Conservation (phyloP, 108 stramenopile species). For the Poteriospumella lacustris region DNA sequence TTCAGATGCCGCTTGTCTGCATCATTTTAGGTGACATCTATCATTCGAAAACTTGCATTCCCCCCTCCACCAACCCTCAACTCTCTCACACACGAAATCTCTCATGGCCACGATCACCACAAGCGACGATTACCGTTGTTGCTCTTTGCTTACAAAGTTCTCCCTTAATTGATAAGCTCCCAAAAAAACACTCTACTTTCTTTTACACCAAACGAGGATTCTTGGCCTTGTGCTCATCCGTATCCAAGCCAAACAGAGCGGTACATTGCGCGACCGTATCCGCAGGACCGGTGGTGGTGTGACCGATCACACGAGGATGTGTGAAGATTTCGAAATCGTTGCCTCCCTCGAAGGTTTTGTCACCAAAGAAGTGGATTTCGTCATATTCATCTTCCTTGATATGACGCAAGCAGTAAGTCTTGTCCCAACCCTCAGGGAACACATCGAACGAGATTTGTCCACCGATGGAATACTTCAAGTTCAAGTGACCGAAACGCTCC, state of each 20-base stretch:
- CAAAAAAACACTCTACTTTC: too few relatives aligned
- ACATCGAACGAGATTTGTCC: slow-evolving; percentile 98
- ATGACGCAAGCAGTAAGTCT: slow-evolving; percentile 92
- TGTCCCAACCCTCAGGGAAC: slow-evolving; percentile 97
- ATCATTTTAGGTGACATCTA: too few relatives aligned
- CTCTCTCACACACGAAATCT: too few relatives aligned
- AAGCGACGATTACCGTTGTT: too few relatives aligned
- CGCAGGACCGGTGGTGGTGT: slow-evolving; percentile 86
- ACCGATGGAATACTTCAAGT: slow-evolving; percentile 89
- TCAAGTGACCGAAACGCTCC: slow-evolving; percentile 66
- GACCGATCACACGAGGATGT: slow-evolving; percentile 83
- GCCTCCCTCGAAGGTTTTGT: slow-evolving; percentile 98
- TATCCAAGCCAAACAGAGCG: slow-evolving; percentile 63
- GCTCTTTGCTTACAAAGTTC: too few relatives aligned
- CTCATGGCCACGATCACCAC: too few relatives aligned
- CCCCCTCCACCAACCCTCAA: too few relatives aligned
- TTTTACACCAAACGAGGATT: too few relatives aligned
- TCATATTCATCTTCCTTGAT: slow-evolving; percentile 76
- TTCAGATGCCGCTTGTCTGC: too few relatives aligned
- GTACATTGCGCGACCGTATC: slow-evolving; percentile 89
- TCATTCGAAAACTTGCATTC: too few relatives aligned
- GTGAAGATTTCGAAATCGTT: slow-evolving; percentile 97
- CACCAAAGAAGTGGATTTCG: slow-evolving; percentile 98
- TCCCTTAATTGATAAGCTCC: too few relatives aligned
- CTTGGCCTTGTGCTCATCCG: too few relatives aligned